phyloP scores from a whole-genome alignment of 1,139 yeast genomes.

The Yamadazyma triangularis region DNA sequence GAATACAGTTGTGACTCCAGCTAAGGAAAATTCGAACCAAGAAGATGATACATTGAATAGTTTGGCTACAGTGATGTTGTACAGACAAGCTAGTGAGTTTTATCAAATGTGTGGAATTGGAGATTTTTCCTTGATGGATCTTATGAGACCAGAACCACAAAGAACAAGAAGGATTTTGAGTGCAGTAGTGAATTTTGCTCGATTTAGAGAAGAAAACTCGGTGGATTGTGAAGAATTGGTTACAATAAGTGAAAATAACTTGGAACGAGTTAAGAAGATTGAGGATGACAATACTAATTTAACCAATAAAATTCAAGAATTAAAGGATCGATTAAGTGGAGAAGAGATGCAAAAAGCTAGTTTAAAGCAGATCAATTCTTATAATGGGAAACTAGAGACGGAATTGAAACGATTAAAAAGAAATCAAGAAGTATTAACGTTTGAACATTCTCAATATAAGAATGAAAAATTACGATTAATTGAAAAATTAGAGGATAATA shows the following conservation, averaged over 20 bases:
- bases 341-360: conserved; percentile 20
- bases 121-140: conserved; percentile 72
- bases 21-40: conserved; percentile 6
- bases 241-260: conserved; percentile 47
- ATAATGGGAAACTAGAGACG: conserved; percentile 56
- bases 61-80: conserved; percentile 48
- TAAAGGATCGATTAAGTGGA: conserved; percentile 12
- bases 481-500: conserved; percentile 52
- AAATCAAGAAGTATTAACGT: conserved; percentile 58
- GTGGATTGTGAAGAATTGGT: conserved; percentile 63
- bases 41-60: conserved; percentile 28
- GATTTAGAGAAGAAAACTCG: conserved; percentile 76
- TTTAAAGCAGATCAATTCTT: conserved; percentile 46
- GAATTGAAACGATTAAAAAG: conserved; percentile 61
- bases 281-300: conserved; percentile 36
- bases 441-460: conserved; percentile 67
- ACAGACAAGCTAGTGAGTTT: conserved; percentile 57
- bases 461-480: conserved; percentile 55
- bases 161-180: conserved; percentile 66
- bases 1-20: conserved; percentile 2
- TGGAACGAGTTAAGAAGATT: conserved; percentile 31
- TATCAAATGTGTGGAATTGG: conserved; percentile 70
- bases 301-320: conserved; percentile 38
- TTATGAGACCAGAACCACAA: conserved; percentile 59
- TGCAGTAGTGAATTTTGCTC: conserved; percentile 80